Evolutionary conservation across 2,329 filamentous ascomycete genomes (phyloP), one percentile per base, ranked within the genome.

Genomic region (Trichophyton verrucosum): DNA sequence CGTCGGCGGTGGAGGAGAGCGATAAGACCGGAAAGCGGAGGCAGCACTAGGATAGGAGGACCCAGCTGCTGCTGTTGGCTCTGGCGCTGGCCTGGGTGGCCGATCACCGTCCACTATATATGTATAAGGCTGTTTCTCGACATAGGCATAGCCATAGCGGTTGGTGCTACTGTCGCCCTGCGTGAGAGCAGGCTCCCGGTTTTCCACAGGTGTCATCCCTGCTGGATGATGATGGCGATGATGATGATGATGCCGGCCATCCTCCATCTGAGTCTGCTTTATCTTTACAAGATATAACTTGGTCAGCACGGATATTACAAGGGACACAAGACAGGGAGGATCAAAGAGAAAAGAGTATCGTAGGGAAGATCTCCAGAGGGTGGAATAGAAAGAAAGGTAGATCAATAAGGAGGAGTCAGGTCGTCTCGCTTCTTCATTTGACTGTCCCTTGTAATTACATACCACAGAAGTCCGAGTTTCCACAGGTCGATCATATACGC

Each of bases 391-490:
- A 42, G 6, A 30, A 33, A 17, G 20, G 36, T 33, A n/a, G n/a
- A 11, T 30, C 33, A 38, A 38, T 13, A 13, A 38, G 8, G 9
- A 11, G 2, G 33, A 38, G 13, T 38, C 8, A 38, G 33, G 11
- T 38, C 33, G 33, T 13, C 33, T 38, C 33, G 33, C 33, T 38
- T 38, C 33, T 38, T 13, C 3, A 2, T 38, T 38, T 3, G 33
- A 38, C 33, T 38, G 27, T 22, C 15, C 27, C 40, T 44, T 44
- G 33, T 38, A 38, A 38, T 44, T 17, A 22, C 36, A 44, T 46
- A 58, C 66, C 56, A 44, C 13, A 24, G 38, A 13, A 36, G 20
- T 4, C 6, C 22, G 56, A 6, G 36, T n/a, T 55, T 55, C 51
- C 13, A 20, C 15, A 11, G 27, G 30, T 38, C 27, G 51, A 55